A percentile compares a stretch with the other conserved stretches of the same genome.
phyloP scores from a whole-genome alignment of 2,329 filamentous ascomycete species.

The Fusarium dlaminii region DNA sequence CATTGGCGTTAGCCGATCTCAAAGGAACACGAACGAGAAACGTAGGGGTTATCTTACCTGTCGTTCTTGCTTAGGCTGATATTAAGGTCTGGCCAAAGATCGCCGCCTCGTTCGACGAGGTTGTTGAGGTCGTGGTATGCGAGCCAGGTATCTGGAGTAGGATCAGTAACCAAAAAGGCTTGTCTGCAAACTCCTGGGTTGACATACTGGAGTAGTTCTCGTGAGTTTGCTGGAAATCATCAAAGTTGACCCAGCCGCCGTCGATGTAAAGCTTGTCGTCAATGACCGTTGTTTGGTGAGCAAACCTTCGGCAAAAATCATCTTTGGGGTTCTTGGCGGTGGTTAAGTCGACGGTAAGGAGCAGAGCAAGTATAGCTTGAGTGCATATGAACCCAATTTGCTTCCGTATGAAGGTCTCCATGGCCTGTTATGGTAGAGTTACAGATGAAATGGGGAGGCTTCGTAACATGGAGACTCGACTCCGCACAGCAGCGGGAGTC shows the following conservation, averaged over 20 bases:
- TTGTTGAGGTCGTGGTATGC: background rate
- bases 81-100: background rate
- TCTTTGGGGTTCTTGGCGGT: background rate
- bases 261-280: conserved; percentile 1
- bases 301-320: background rate
- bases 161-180: background rate
- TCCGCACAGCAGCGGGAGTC: background rate
- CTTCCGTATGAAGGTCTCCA: background rate
- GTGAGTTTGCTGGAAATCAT: conserved; percentile 1
- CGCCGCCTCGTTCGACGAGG: background rate
- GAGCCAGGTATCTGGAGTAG: background rate
- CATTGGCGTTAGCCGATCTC: fast-evolving
- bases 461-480: background rate
- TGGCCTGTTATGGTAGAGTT: background rate
- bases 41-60: background rate
- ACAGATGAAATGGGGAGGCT: background rate
- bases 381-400: background rate
- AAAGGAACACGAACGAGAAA: fast-evolving
- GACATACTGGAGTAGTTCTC: background rate
- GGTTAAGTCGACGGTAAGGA: fast-evolving
- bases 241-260: conserved; percentile 1
- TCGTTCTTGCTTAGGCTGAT: background rate
- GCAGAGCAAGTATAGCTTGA: background rate
- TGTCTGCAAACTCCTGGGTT: fast-evolving
- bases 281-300: background rate